Evolutionary conservation across 176 grass and related monocot genomes (phyloP).

Genomic region (Rhynchospora tenuis): DNA sequence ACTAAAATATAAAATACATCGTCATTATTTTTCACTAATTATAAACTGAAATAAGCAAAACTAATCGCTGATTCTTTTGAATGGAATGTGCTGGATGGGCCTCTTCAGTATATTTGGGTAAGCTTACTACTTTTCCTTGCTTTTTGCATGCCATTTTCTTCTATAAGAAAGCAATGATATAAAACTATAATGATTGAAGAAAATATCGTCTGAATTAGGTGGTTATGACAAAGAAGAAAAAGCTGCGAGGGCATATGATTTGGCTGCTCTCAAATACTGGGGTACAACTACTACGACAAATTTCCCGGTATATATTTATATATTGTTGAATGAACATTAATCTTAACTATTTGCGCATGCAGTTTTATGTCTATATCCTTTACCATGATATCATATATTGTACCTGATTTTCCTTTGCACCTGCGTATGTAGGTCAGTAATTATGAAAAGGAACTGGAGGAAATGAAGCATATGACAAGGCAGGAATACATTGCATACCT

Average conservation of each 20-base stretch:
- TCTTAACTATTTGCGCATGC: no score
- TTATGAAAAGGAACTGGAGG: slow-evolving; percentile 31
- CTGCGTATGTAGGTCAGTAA: slow-evolving; percentile 6
- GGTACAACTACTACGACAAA: slow-evolving; percentile 35
- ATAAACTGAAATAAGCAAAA: neutral
- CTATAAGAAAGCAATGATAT: neutral
- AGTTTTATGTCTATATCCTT: no score
- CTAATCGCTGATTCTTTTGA: neutral
- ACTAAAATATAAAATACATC: neutral
- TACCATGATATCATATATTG: neutral
- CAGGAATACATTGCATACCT: slow-evolving; percentile 30
- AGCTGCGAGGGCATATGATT: slow-evolving; percentile 38
- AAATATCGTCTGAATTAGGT: slow-evolving; percentile 8
- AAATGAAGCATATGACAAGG: slow-evolving; percentile 40
- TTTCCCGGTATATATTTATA: slow-evolving; percentile 42
- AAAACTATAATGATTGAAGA: neutral
- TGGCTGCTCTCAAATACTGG: slow-evolving; percentile 48
- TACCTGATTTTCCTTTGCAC: neutral
- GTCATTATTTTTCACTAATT: neutral
- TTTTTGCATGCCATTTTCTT: neutral
- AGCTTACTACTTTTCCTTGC: neutral
- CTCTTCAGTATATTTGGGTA: slow-evolving; percentile 39
- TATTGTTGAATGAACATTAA: no score
- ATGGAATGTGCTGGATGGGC: neutral
- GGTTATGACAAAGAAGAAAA: slow-evolving; percentile 44